A percentile compares a stretch with the other conserved stretches of the same genome.
phyloP scores from a whole-genome alignment of 2,329 filamentous ascomycete genomes.

The Fusarium caatingaense region DNA sequence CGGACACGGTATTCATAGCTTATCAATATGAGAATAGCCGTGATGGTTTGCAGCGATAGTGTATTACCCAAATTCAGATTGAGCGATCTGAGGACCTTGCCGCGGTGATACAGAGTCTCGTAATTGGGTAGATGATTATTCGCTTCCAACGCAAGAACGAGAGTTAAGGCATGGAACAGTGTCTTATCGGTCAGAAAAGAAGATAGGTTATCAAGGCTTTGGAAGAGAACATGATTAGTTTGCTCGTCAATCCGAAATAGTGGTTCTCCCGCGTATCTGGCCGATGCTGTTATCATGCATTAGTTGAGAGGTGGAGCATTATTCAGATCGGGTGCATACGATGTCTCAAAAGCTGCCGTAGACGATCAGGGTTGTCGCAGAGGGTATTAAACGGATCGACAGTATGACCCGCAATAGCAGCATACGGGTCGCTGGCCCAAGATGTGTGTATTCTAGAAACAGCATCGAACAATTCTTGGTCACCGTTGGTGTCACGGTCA shows the following conservation, averaged over 20 bases:
- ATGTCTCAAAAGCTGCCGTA: slow-evolving; percentile 1
- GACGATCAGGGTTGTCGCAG: slow-evolving; percentile 1
- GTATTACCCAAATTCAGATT: not conserved
- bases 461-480: fast-evolving
- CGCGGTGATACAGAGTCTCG: slow-evolving; percentile 3
- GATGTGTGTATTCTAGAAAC: fast-evolving
- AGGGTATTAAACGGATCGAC: slow-evolving; percentile 10
- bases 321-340: not conserved
- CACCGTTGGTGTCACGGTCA: fast-evolving
- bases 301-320: not conserved
- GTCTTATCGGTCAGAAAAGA: not conserved
- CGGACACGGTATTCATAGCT: slow-evolving; percentile 14
- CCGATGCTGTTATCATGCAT: not conserved
- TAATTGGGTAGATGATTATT: not conserved
- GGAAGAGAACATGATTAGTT: not conserved
- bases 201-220: not conserved
- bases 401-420: not conserved
- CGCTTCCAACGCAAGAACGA: not conserved
- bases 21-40: not conserved
- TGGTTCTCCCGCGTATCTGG: not conserved
- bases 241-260: slow-evolving; percentile 8
- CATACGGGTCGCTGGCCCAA: fast-evolving
- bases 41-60: not conserved
- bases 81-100: slow-evolving; percentile 1
- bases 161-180: slow-evolving; percentile 7